Base-by-base conservation (phyloP, 192 early-diverging fungal genomes). In the Neocallimastix lanati region DNA sequence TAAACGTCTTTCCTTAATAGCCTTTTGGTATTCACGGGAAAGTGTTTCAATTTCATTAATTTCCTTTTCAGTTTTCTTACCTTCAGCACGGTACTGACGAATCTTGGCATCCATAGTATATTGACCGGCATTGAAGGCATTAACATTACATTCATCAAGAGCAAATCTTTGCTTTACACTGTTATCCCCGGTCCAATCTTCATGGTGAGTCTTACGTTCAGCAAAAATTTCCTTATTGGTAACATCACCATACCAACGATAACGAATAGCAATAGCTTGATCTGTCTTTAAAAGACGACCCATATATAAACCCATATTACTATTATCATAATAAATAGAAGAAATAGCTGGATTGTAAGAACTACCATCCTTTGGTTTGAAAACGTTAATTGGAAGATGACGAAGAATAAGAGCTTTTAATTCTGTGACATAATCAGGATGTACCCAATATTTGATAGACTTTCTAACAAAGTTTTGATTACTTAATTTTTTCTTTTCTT, bases 121-220 rank as follows among this genome's bases (percentile, higher is more conserved):
- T 50, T 50, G 40, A 21, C 40, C 40, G 3, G 40, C 40, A 21
- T 50, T 50, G 40, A 50, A 50, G 21, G 40, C 40, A 50, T 50
- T 50, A 50, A 50, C 40, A 50, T 50, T 50, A 50, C 40, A 21
- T 50, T 50, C 40, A 50, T 50, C 40, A 2, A 50, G 2, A 50
- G 40, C 40, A 50, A 50, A 50, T 25, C 96, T 92, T 78, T 93
- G 92, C 81, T 98, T 96, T 78, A 95, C 90, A 29, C 80, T 82
- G 29, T 80, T 81, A 81, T 96, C 95, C 77, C 96, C 96, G 38
- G 92, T 92, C 85, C 92, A 93, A 80, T 95, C 94, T 82, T 98
- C 96, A 77, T 92, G 92, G 85, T 98, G 96, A 2, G 94, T 97
- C 86, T 99, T 99, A 80, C 96, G 94, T 88, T 99, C 98, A 35